Conservation (phyloP, 2,329 filamentous ascomycete species). For the Aureobasidium sp. region DNA sequence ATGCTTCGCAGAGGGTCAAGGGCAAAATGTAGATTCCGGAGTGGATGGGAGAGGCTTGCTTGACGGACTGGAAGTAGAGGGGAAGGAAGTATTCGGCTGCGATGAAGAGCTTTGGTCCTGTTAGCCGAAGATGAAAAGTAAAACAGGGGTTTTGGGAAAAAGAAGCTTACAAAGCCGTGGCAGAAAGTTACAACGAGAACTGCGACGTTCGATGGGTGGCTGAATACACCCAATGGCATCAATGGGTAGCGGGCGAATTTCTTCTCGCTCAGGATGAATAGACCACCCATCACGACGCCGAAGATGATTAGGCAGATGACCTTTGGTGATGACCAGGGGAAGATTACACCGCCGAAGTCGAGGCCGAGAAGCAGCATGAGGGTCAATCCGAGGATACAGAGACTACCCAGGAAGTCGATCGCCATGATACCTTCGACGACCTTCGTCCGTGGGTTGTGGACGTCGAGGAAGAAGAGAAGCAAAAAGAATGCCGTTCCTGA, state of each 20-base stretch:
- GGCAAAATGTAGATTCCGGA: conserved; percentile 57
- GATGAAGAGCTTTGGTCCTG: conserved; percentile 45
- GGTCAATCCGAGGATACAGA: conserved; percentile 44
- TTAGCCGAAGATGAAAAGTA: too few species aligned
- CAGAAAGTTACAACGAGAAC: conserved; percentile 43
- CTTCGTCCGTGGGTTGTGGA: conserved; percentile 47
- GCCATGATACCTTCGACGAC: conserved; percentile 41
- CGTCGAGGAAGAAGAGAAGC: conserved; percentile 45
- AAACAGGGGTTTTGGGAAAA: too few species aligned
- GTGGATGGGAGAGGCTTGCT: conserved; percentile 51
- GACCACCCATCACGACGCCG: conserved; percentile 38
- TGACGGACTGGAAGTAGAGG: conserved; percentile 63
- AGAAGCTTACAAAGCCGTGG: conserved; percentile 35
- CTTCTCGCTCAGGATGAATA: conserved; percentile 56
- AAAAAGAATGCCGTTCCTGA: conserved; percentile 41
- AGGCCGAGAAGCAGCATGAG: conserved; percentile 46
- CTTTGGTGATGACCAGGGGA: conserved; percentile 47
- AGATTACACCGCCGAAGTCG: conserved; percentile 46
- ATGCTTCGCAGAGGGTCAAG: conserved; percentile 40
- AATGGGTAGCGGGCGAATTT: conserved; percentile 57
- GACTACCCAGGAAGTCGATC: conserved; percentile 47
- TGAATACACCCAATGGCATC: conserved; percentile 59
- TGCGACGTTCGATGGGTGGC: conserved; percentile 47
- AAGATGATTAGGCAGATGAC: conserved; percentile 49
- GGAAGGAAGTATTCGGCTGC: conserved; percentile 63